Percentiles rank a stretch among this genome's conserved stretches.
These are phyloP conservation scores for Hygrocybe coccinea DNA, from an alignment of 768 basidiomycete species.

Conservation along the genomic window DNA sequence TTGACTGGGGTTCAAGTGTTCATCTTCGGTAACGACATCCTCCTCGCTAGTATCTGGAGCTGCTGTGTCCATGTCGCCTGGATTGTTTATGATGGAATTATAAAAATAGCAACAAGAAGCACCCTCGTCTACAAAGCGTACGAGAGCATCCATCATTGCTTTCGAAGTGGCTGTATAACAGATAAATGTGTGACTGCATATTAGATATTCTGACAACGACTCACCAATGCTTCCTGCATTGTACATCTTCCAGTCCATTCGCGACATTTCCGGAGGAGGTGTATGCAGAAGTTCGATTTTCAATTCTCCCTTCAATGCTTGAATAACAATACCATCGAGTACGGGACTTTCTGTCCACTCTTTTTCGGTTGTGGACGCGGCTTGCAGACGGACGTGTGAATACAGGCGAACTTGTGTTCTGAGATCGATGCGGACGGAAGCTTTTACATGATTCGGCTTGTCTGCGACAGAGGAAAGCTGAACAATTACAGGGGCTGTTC, in stretches of 20 bases:
- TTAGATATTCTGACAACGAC: slow-evolving; percentile 11
- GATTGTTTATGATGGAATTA: slow-evolving; percentile 39
- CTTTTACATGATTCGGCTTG: slow-evolving; percentile 39
- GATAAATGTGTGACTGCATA: not conserved
- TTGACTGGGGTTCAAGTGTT: slow-evolving; percentile 52
- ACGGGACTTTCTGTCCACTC: slow-evolving; percentile 42
- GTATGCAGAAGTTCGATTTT: slow-evolving; percentile 51
- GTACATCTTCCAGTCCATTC: slow-evolving; percentile 63
- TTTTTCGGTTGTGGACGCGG: slow-evolving; percentile 52
- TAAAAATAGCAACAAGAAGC: slow-evolving; percentile 47
- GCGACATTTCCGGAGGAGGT: slow-evolving; percentile 54
- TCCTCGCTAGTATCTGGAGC: not conserved
- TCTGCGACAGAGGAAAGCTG: slow-evolving; percentile 35
- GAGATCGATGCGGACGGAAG: slow-evolving; percentile 53
- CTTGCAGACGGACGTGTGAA: slow-evolving; percentile 60
- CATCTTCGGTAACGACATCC: not conserved
- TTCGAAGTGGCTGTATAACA: slow-evolving; percentile 46
- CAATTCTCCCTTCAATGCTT: slow-evolving; percentile 49
- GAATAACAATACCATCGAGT: slow-evolving; percentile 57
- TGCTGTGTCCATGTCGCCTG: not conserved
- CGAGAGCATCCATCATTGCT: slow-evolving; percentile 62
- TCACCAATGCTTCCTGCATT: slow-evolving; percentile 55
- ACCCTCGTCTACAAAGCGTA: slow-evolving; percentile 41
- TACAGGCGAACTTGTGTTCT: slow-evolving; percentile 49
- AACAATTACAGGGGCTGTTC: slow-evolving; percentile 40